These are phyloP conservation scores for Fragilariopsis cylindrus DNA, from an alignment of 108 stramenopile species.

Conservation along the genomic window DNA sequence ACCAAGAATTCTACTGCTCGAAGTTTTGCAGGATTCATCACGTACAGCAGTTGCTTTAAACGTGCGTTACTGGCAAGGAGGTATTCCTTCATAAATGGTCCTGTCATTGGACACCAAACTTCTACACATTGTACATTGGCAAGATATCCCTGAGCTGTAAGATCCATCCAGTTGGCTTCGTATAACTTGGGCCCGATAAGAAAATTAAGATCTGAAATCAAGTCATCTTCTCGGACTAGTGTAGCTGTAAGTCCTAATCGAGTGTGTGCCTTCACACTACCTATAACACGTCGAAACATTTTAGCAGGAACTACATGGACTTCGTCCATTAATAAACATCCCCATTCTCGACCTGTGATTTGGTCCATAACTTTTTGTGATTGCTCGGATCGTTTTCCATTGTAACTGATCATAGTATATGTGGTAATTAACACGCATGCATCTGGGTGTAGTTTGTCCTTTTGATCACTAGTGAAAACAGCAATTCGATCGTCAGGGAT, in stretches of 20 bases:
- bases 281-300: conserved; percentile 93
- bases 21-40: conserved; percentile 98
- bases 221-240: conserved; percentile 97
- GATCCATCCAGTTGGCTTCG: conserved; percentile 99
- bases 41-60: conserved; percentile 91
- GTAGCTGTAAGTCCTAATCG: conserved; percentile 98
- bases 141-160: conserved; percentile 95
- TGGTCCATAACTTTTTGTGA: conserved; percentile 88
- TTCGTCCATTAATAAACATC: conserved; percentile 98
- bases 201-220: conserved; percentile 96
- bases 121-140: conserved; percentile 99
- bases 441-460: conserved; percentile 90
- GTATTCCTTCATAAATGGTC: conserved; percentile 96
- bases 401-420: conserved; percentile 90
- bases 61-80: conserved; percentile 74
- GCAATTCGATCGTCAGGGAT: conserved; percentile 88
- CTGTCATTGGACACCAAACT: conserved; percentile 99
- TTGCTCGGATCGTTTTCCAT: conserved; percentile 85
- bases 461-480: conserved; percentile 92
- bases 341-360: conserved; percentile 95
- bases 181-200: conserved; percentile 99
- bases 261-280: conserved; percentile 94
- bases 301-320: conserved; percentile 96
- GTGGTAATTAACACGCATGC: conserved; percentile 95
- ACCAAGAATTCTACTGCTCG: conserved; percentile 92